Evolutionary conservation across 495 filamentous ascomycete genomes (phyloP), one percentile per base, ranked within the genome.

Genomic region (Hypoxylon crocopeplum): DNA sequence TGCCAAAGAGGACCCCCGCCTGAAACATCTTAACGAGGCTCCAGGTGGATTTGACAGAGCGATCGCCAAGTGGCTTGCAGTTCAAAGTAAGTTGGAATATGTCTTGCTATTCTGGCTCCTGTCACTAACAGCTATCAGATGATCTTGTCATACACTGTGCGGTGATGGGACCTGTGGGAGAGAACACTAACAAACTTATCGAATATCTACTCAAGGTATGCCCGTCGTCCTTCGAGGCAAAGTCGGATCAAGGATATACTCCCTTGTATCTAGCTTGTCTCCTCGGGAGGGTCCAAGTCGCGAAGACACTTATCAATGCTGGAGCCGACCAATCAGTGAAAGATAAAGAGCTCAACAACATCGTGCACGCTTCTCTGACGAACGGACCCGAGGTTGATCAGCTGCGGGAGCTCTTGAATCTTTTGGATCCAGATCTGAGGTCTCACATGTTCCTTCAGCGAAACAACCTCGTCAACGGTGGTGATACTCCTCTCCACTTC

Each of bases 111-210:
- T 16, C 32, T 13, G 10, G 12, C 24, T 44, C 22, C 16, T 51
- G 59, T 40, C 17, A 16, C 75, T 78, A 57, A 74, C 56, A 33
- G 25, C 36, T 39, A 34, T 8, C 20, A 87, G 84, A 78, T 41
- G 77, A 90, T 6, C 75, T 89, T 29, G 76, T 85, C 11, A 77
- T 91, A 15, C 89, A 91, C 68, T 83, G 79, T 50, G 88, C 86
- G 1, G 75, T 92, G 5, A 72, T 86, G 39, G 73, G 77, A 0
- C 30, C 62, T 0, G 58, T 67, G 0, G 59, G 48, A 6, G 68
- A 72, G 10, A 75, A 75, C 10, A 75, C 81, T 0, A 69, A 70
- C 21, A 72, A 73, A n/a, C 68, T 91, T 12, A 73, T 91, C 29
- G 72, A 84, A 38, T 88, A 89, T 56, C 70, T 91, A 2, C 62